These are phyloP conservation scores for Dryas alaskensis DNA, from an alignment of 306 rosid species.

Conservation along the genomic window DNA sequence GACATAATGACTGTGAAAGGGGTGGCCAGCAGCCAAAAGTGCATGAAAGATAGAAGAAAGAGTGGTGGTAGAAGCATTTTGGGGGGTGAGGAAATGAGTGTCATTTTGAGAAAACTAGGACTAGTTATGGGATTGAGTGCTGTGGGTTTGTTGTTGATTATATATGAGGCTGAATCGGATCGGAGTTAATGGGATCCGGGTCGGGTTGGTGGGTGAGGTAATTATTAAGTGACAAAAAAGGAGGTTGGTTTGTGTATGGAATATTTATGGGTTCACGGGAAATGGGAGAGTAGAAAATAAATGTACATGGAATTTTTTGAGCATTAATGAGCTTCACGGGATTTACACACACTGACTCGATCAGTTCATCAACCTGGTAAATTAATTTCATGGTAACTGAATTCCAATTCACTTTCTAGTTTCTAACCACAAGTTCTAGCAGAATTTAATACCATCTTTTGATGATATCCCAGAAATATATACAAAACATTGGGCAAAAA, in stretches of 20 bases:
- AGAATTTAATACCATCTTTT: too few relatives aligned
- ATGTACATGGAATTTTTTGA: background rate
- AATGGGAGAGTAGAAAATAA: constrained; percentile 7
- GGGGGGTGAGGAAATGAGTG: constrained; percentile 10
- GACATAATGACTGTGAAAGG: constrained; percentile 71
- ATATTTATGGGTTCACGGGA: constrained; percentile 15
- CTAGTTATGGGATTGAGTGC: background rate
- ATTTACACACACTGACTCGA: background rate
- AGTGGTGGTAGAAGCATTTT: background rate
- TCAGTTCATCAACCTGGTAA: background rate
- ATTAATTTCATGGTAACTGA: background rate
- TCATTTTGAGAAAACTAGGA: constrained; percentile 34
- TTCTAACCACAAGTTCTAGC: background rate
- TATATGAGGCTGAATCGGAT: background rate
- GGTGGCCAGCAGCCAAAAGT: constrained; percentile 10
- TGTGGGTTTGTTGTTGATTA: background rate
- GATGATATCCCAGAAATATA: background rate
- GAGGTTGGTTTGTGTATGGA: too few relatives aligned
- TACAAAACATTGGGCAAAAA: background rate
- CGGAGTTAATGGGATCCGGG: background rate
- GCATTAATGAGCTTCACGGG: constrained; percentile 21
- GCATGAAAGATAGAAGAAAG: constrained; percentile 8
- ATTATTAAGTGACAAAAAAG: background rate
- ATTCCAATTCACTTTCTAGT: background rate
- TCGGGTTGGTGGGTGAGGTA: background rate